Base-by-base conservation (phyloP, 129 eudicot species). In the Chrysanthemum seticuspe region DNA sequence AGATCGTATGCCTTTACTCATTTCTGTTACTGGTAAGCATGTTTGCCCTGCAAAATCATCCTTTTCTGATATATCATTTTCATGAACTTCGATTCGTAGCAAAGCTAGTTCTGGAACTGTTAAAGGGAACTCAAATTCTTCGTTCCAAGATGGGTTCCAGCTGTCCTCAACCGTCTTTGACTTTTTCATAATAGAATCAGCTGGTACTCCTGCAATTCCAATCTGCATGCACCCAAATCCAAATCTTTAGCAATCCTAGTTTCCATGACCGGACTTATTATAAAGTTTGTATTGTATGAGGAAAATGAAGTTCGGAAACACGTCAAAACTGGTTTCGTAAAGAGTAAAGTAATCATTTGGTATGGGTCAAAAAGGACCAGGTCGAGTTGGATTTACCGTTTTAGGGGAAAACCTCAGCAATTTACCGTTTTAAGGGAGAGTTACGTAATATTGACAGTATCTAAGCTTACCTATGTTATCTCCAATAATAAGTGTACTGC, bases 41-140 rank as follows among this genome's bases (percentile, higher is more conserved):
- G 95, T 82, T 74, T 93, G 98, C 23, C 98, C 98, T 16, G 80
- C 95, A 68, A 93, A 93, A 70, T 93, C 96, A 75, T 93, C 98
- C 65, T 87, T 89, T 23, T 87, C 90, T 10, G 96, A 83, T 86
- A 84, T 71, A 76, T 93, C 95, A 53, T 85, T 72, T 84, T 92
- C 98, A 52, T 83, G 88, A 76, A 92, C 96, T 84, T 92, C 95
- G 8, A 92, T 49, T 45, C 98, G 82, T 59, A 92, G 85, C 31
- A 92, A 76, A 56, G 96, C 98, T 44, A 92, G 83, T 71, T 92
- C 98, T 1, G 98, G 98, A 61, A 82, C 95, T 14, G 87, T 89
- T 65, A 92, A 61, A 1, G 81, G 77, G 67, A 89, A 92, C 78
- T 85, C 90, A 73, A 92, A 92, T 70, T 68, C 77, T 71, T 92